phyloP scores from a whole-genome alignment of 768 basidiomycete genomes.

The Daedalea quercina region DNA sequence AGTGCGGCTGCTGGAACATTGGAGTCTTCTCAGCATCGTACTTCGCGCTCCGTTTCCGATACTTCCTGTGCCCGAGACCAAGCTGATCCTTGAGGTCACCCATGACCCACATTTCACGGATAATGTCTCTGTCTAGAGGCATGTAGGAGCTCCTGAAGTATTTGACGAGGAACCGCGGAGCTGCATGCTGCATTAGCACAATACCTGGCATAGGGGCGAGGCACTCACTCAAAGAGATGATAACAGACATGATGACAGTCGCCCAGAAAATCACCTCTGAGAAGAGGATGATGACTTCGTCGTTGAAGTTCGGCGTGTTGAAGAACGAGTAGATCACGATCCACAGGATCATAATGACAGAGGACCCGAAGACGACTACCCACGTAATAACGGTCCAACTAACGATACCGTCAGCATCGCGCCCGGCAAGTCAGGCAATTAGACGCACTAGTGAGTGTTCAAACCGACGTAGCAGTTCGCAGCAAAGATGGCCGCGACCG shows the following conservation, averaged over 20 bases:
- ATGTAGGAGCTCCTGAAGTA: slow-evolving; percentile 62
- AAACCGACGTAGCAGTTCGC: slow-evolving; percentile 89
- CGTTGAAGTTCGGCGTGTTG: slow-evolving; percentile 59
- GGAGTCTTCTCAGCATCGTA: slow-evolving; percentile 55
- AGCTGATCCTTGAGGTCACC: slow-evolving; percentile 80
- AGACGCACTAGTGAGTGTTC: slow-evolving; percentile 81
- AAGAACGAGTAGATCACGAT: slow-evolving; percentile 85
- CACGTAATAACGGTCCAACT: slow-evolving; percentile 86
- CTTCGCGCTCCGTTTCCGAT: slow-evolving; percentile 35
- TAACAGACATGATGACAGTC: slow-evolving; percentile 59
- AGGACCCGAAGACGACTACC: slow-evolving; percentile 74
- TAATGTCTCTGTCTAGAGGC: slow-evolving; percentile 83
- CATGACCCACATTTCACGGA: slow-evolving; percentile 86
- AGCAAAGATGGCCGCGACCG: slow-evolving; percentile 78
- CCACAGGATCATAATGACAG: slow-evolving; percentile 81
- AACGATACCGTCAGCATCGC: not conserved
- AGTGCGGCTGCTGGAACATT: slow-evolving; percentile 63
- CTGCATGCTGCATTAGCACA: slow-evolving; percentile 29
- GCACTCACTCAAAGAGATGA: slow-evolving; percentile 65
- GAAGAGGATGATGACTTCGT: slow-evolving; percentile 70
- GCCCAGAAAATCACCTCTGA: slow-evolving; percentile 82
- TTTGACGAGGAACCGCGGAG: slow-evolving; percentile 77
- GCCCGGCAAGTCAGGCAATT: not conserved
- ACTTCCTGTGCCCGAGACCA: slow-evolving; percentile 57
- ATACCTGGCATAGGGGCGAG: not conserved